Base-by-base conservation (phyloP, 2,329 filamentous ascomycete genomes). In the Beauveria sp. region DNA sequence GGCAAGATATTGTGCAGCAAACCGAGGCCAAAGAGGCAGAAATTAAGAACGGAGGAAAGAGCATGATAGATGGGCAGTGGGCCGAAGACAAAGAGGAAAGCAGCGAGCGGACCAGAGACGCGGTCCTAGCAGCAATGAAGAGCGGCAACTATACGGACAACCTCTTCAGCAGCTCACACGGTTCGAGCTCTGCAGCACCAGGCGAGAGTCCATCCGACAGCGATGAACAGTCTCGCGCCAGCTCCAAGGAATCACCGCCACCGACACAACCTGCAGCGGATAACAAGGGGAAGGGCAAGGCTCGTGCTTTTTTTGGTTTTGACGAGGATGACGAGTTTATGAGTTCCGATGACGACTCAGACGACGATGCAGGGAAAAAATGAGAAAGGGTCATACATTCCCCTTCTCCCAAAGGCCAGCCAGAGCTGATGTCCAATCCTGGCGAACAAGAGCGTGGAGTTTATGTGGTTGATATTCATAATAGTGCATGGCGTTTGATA, bases 61-160 rank as follows among this genome's bases (percentile, higher is more conserved):
- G 86, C 59, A 82, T 88, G 72, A 75, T 97, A 46, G 91, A 97
- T 69, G 91, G 91, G 0, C 89, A 93, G 71, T 99, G 93, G 92
- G 87, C 98, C 46, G 95, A 99, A 72, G 89, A 91, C 66, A 96
- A 96, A 74, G 93, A 97, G 68, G 92, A 96, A 71, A 89, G 89
- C 28, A 88, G 85, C 66, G 91, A 96, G 76, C 88, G 89, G 73
- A 93, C 92, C 0, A 79, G 90, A 46, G 86, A 90, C 67, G 90
- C 90, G 3, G 89, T 93, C 6, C 70, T 89, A 49, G 84, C 83
- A 54, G 87, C 86, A 8, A 87, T 92, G 78, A 87, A 85, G 73
- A 78, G 80, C 18, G 86, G 86, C 2, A 78, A 80, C 59, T 85
- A 83, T 70, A 83, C 79, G 64, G 86, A 88, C 75, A 86, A 85